These are phyloP conservation scores for Allantophomopsis lycopodina DNA, from an alignment of 2,329 filamentous ascomycete species.

Conservation along the genomic window DNA sequence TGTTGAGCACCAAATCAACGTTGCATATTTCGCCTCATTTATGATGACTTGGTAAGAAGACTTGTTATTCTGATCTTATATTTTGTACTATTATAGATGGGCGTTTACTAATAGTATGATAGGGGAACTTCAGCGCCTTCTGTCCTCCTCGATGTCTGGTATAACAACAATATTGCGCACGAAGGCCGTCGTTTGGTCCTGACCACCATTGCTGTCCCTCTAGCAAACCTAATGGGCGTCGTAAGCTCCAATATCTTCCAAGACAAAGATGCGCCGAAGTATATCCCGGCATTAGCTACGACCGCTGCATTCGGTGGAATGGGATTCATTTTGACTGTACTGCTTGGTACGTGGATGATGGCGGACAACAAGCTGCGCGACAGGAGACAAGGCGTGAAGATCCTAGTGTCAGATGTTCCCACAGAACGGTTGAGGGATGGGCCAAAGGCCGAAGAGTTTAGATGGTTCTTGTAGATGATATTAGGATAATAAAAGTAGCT, in stretches of 20 bases:
- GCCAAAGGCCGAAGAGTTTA: conserved; percentile 35
- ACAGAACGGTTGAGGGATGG: conserved; percentile 41
- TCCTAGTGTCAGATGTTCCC: conserved; percentile 31
- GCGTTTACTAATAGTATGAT: conserved; percentile 2
- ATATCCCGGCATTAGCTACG: conserved; percentile 50
- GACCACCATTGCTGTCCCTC: conserved; percentile 58
- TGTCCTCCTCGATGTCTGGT: conserved; percentile 51
- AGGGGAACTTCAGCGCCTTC: conserved; percentile 57
- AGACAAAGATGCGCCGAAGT: conserved; percentile 48
- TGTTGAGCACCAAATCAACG: conserved; percentile 41
- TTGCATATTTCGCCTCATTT: conserved; percentile 65
- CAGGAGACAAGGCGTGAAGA: conserved; percentile 9
- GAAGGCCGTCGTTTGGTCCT: conserved; percentile 59
- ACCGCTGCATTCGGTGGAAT: conserved; percentile 49
- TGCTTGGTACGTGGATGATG: conserved; percentile 50
- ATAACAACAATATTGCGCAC: conserved; percentile 73
- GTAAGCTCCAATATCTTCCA: conserved; percentile 57
- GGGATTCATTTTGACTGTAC: conserved; percentile 38
- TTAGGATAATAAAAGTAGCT: too few relatives aligned
- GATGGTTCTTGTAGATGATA: conserved; percentile 35
- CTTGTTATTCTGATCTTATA: too few relatives aligned
- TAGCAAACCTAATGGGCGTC: conserved; percentile 66
- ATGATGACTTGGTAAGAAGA: conserved; percentile 57
- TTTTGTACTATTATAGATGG: conserved; percentile 23
- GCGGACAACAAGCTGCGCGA: conserved; percentile 50